A percentile compares a stretch with the other conserved stretches of the same genome.
These are phyloP conservation scores for Williopsis jadinii DNA, from an alignment of 1,139 yeast genomes.

Conservation along the genomic window DNA sequence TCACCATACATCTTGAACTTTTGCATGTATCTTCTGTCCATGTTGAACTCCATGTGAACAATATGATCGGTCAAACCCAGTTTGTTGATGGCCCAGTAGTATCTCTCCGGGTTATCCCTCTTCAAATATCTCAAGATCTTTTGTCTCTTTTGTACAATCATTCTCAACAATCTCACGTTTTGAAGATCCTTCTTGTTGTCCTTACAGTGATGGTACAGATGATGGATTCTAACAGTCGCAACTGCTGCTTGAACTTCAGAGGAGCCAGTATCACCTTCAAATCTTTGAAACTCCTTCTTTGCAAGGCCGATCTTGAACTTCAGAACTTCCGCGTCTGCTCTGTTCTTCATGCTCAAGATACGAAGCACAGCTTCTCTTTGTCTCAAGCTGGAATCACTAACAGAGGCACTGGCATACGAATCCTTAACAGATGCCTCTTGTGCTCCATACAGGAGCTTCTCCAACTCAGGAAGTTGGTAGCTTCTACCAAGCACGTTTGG, in stretches of 20 bases:
- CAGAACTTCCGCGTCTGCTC: conserved; percentile 51
- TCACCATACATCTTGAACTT: conserved; percentile 63
- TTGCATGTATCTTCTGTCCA: conserved; percentile 80
- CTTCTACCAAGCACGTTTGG: conserved; percentile 56
- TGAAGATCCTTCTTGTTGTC: conserved; percentile 66
- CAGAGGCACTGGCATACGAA: conserved; percentile 25
- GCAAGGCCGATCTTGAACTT: conserved; percentile 61
- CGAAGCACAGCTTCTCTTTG: conserved; percentile 68
- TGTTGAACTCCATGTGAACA: conserved; percentile 71
- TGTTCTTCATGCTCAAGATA: conserved; percentile 67
- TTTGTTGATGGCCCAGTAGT: conserved; percentile 80
- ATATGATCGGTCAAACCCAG: conserved; percentile 82
- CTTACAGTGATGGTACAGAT: conserved; percentile 69
- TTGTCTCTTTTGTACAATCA: conserved; percentile 86
- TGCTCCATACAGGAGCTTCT: conserved; percentile 73
- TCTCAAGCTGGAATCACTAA: conserved; percentile 40
- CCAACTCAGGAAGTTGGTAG: conserved; percentile 57
- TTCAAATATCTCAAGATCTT: conserved; percentile 74
- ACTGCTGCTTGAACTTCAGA: conserved; percentile 96
- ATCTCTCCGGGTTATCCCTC: conserved; percentile 68
- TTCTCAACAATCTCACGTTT: conserved; percentile 65
- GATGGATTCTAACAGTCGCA: conserved; percentile 73
- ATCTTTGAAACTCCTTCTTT: conserved; percentile 69
- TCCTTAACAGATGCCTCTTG: conserved; percentile 51
- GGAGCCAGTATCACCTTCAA: conserved; percentile 89